Base-by-base conservation (phyloP, 257 asterid genomes). In the Solanum okadae region DNA sequence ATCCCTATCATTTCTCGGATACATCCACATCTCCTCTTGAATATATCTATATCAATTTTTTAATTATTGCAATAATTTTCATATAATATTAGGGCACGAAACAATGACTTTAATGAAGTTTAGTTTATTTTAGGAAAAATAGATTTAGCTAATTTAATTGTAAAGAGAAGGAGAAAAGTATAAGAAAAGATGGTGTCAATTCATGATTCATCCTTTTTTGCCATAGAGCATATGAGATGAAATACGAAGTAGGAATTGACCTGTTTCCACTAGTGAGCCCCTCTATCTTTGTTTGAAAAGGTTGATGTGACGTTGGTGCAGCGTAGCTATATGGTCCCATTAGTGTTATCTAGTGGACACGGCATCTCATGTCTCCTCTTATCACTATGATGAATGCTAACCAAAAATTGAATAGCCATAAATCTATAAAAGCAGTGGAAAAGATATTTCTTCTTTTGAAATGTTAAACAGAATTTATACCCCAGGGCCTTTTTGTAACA, bases 391-490 rank as follows among this genome's bases (percentile, higher is more conserved):
- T 79, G 56, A 46, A 34, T 52, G 63, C 23, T 40, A 77, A 77
- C 10, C 85, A 29, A 82, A 29, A 82, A 82, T 82, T 49, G 65
- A 82, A 82, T 49, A 46, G 44, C 71, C 42, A 46, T 49, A 82
- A 49, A 82, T 82, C 86, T 49, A 3, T 82, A 49, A 49, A 82
- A 49, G 86, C 31, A 49, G 70, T 49, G 38, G 78, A 88, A 75
- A 84, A 87, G 77, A 86, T 88, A 59, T 86, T 88, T 81, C 88
- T 86, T 77, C 75, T 10, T 44, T n/a, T 5, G 63, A 70, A 79
- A 86, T 56, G 83, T 88, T 18, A 46, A 46, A 22, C 87, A 79
- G 90, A 91, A 90, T 91, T 89, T 92, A 89, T 89, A 89, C 90
- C 84, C 92, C 27, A 49, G 40, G 42, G 34, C 87, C 88, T 77